Evolutionary conservation across 2,329 filamentous ascomycete genomes (phyloP).

Genomic region (Akanthomyces muscarius): DNA sequence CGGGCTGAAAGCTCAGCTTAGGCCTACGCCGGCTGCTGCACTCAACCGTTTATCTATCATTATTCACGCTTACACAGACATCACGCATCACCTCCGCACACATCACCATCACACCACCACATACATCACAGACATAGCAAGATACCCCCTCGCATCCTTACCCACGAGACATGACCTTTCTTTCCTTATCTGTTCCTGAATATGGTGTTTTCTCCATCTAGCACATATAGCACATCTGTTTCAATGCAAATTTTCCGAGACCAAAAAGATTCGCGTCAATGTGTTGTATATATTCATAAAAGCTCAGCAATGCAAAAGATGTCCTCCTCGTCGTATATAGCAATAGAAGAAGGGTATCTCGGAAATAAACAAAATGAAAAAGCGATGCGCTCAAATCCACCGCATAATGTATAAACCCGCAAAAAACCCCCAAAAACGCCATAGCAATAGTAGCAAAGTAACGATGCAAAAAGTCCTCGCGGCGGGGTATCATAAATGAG

Average conservation of each 20-base stretch:
- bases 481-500: background rate
- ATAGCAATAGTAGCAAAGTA: background rate
- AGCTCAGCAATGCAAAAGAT: too few relatives aligned
- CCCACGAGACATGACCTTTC: constrained; percentile 12
- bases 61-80: background rate
- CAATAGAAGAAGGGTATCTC: background rate
- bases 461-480: background rate
- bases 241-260: too few relatives aligned
- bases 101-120: background rate
- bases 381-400: background rate
- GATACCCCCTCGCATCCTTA: constrained; percentile 10
- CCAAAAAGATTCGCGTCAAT: too few relatives aligned
- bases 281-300: too few relatives aligned
- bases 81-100: background rate
- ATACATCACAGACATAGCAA: constrained; percentile 6
- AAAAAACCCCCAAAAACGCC: background rate
- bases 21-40: background rate
- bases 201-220: background rate
- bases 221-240: constrained; percentile 14
- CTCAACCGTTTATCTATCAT: background rate
- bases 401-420: background rate
- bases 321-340: background rate
- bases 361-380: background rate
- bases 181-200: constrained; percentile 20
- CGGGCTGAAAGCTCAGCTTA: background rate